Percentiles rank a stretch among this genome's conserved stretches.
These are phyloP conservation scores for Fraxinus dipetala DNA, from an alignment of 305 asterid genomes.

Conservation along the genomic window DNA sequence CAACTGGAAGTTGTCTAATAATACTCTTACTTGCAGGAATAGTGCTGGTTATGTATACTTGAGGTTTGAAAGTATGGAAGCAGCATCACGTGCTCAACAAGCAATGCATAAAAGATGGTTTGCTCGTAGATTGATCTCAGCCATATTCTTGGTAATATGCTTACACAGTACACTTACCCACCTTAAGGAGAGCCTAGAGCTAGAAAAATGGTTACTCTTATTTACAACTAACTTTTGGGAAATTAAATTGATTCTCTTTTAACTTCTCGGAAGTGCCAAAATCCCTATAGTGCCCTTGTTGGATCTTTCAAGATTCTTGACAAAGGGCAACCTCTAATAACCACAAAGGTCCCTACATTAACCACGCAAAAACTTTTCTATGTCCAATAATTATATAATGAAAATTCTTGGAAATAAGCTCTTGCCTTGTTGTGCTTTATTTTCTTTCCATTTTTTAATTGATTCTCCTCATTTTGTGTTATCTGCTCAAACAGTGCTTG, in stretches of 20 bases:
- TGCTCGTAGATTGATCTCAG: slow-evolving; percentile 89
- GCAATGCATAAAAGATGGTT: slow-evolving; percentile 98
- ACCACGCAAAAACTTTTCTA: background rate
- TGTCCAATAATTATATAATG: background rate
- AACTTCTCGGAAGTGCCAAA: background rate
- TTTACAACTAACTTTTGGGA: background rate
- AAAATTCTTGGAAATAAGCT: background rate
- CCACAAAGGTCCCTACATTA: background rate
- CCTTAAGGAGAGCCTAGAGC: background rate
- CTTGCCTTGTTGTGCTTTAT: background rate
- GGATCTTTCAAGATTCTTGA: background rate
- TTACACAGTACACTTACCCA: background rate
- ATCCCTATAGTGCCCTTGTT: background rate
- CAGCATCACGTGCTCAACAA: slow-evolving; percentile 78
- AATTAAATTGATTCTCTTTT: too few relatives aligned
- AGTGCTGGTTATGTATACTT: slow-evolving; percentile 85
- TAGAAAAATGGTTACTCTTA: background rate
- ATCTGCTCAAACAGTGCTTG: background rate
- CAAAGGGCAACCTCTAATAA: background rate
- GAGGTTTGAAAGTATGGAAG: slow-evolving; percentile 80
- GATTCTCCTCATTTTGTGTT: background rate
- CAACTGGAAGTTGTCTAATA: slow-evolving; percentile 4
- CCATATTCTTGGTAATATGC: slow-evolving; percentile 75
- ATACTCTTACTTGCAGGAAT: slow-evolving; percentile 48
- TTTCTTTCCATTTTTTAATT: background rate